phyloP scores from a whole-genome alignment of 257 asterid species.

The Ocimum tenuiflorum region DNA sequence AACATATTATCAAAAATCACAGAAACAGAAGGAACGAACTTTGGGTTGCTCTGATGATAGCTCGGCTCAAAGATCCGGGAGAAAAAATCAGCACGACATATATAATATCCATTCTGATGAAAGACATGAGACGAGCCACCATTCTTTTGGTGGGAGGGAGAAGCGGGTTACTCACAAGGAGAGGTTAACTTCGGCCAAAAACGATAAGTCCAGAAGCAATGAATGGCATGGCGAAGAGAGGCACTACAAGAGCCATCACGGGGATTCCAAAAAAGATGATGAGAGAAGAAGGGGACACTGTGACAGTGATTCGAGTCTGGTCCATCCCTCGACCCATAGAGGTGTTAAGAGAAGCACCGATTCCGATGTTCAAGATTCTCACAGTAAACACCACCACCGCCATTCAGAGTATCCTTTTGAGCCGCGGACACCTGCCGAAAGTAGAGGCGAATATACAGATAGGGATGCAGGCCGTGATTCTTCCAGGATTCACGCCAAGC shows the following conservation, averaged over 20 bases:
- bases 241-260: slow-evolving; percentile 36
- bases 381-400: slow-evolving; percentile 15
- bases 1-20: slow-evolving; percentile 23
- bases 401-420: slow-evolving; percentile 20
- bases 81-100: slow-evolving; percentile 33
- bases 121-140: slow-evolving; percentile 38
- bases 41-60: slow-evolving; percentile 51
- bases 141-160: slow-evolving; percentile 39
- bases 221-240: slow-evolving; percentile 35
- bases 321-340: slow-evolving; percentile 30
- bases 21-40: slow-evolving; percentile 33
- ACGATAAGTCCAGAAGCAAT: slow-evolving; percentile 32
- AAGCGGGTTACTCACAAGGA: slow-evolving; percentile 35
- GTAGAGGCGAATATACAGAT: slow-evolving; percentile 20
- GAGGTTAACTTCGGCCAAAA: slow-evolving; percentile 46
- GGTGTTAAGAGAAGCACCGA: slow-evolving; percentile 27
- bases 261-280: slow-evolving; percentile 38
- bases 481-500: slow-evolving; percentile 26
- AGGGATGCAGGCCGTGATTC: slow-evolving; percentile 28
- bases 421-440: slow-evolving; percentile 23
- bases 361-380: slow-evolving; percentile 27
- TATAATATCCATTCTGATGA: slow-evolving; percentile 33
- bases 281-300: slow-evolving; percentile 32
- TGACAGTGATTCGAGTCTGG: slow-evolving; percentile 46
- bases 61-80: slow-evolving; percentile 26